Base-by-base conservation (phyloP, 2,329 filamentous ascomycete genomes). In the Sarocladium brachiariae region DNA sequence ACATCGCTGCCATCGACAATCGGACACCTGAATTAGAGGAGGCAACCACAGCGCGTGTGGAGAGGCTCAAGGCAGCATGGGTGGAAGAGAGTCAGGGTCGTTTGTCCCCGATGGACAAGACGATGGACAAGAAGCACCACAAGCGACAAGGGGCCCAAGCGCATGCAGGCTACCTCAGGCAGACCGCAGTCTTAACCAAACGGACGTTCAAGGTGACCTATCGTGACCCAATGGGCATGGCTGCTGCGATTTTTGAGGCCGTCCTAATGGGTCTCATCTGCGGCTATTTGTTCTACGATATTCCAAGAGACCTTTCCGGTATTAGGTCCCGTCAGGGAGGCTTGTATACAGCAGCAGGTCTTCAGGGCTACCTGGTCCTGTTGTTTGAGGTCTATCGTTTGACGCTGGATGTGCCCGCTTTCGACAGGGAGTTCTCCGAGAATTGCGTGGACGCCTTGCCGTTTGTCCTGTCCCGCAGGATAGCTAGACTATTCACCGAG, bases 321-420 rank as follows among this genome's bases (percentile, higher is more conserved):
- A 90, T 91, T 45, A 76, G 86, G 21, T 89, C 86, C 23, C 76
- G 86, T 2, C 70, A 90, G 62, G 87, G 85, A 46, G 84, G 83
- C 5, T 66, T 91, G 0, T 91, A 90, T 58, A 87, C 80, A 2
- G 81, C 84, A 0, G 75, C 84, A 6, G 84, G 80, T 4, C 71
- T 91, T 5, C 87, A 91, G 59, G 86, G 86, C 1, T 91, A 91
- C 59, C 72, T 91, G 2, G 83, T 89, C 47, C 71, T 91, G 10
- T 72, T 89, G 11, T 90, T 87, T 54, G 87, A 91, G 63, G 83
- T 81, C 0, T 91, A 88, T 58, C 80, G 87, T 4, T 68, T 91
- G 52, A 87, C 84, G 0, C 76, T 86, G 47, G 87, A 91, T 55
- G 87, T 91, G 13, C 79, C 80, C 23, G 74, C 86, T 0, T 92